These are phyloP conservation scores for Cyamopsis tetragonoloba DNA, from an alignment of 306 rosid species.

Conservation along the genomic window DNA sequence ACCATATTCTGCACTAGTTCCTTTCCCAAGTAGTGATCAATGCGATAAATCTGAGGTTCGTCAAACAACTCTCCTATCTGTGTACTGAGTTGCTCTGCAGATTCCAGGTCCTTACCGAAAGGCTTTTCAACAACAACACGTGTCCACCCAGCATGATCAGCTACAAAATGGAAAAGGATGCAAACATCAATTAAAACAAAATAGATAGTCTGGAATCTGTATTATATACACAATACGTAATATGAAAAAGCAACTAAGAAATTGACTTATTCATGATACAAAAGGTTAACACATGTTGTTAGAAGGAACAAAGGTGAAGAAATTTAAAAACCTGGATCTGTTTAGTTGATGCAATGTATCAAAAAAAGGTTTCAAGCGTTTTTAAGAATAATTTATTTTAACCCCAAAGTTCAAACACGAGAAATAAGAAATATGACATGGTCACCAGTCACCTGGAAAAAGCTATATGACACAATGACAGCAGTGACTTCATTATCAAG, in stretches of 20 bases:
- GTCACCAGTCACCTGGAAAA: too few relatives aligned
- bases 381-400: not conserved
- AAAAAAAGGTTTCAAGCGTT: not conserved
- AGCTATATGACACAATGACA: not conserved
- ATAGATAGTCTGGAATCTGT: not conserved
- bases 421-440: too few relatives aligned
- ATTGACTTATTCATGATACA: not conserved
- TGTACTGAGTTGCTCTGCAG: slow-evolving; percentile 83
- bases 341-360: not conserved
- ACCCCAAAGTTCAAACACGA: not conserved
- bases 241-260: slow-evolving; percentile 1
- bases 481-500: slow-evolving; percentile 6
- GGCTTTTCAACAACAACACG: slow-evolving; percentile 98
- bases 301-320: slow-evolving; percentile 8
- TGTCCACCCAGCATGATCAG: slow-evolving; percentile 97
- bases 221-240: not conserved
- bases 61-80: slow-evolving; percentile 86
- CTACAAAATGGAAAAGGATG: slow-evolving; percentile 40
- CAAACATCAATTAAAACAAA: slow-evolving; percentile 25
- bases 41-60: slow-evolving; percentile 89
- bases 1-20: slow-evolving; percentile 98
- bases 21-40: slow-evolving; percentile 97
- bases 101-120: slow-evolving; percentile 86
- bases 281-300: not conserved
- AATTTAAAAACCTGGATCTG: not conserved